Evolutionary conservation across 257 asterid species (phyloP).

Genomic region (Dorcoceras hygrometricum): DNA sequence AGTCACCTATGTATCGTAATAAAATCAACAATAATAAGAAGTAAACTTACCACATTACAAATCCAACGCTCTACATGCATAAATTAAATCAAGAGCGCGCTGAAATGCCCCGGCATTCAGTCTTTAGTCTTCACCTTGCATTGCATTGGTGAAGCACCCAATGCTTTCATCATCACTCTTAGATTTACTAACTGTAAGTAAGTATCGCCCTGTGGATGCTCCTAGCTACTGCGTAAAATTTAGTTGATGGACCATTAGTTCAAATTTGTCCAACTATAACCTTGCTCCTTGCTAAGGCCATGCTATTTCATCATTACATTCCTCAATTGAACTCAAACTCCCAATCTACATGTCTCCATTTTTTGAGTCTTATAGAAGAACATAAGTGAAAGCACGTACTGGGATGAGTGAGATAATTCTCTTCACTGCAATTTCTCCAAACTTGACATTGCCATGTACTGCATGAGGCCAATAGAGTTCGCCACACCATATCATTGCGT

Average conservation of each 20-base stretch:
- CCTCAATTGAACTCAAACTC: slow-evolving; percentile 41
- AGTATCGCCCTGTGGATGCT: slow-evolving; percentile 38
- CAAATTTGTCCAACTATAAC: slow-evolving; percentile 47
- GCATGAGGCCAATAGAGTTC: slow-evolving; percentile 42
- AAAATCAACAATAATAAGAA: background rate
- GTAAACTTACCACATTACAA: slow-evolving; percentile 1
- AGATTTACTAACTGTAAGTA: slow-evolving; percentile 41
- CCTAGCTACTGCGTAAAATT: slow-evolving; percentile 42
- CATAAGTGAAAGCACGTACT: slow-evolving; percentile 40
- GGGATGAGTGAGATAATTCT: slow-evolving; percentile 39
- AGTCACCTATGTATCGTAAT: background rate
- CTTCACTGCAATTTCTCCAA: slow-evolving; percentile 49
- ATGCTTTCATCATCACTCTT: slow-evolving; percentile 29
- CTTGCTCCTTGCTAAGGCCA: slow-evolving; percentile 52
- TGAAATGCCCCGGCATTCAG: background rate
- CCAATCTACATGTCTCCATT: slow-evolving; percentile 39
- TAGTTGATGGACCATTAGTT: slow-evolving; percentile 36
- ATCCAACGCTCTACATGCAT: background rate
- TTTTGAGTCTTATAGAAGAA: slow-evolving; percentile 46
- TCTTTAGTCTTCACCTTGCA: slow-evolving; percentile 35
- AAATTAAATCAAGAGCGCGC: background rate
- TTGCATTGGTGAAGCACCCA: slow-evolving; percentile 40
- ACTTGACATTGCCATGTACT: slow-evolving; percentile 50
- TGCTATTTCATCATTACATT: slow-evolving; percentile 41
- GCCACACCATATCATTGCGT: slow-evolving; percentile 54